Evolutionary conservation across 2,329 filamentous ascomycete genomes (phyloP), one percentile per base, ranked within the genome.

Genomic region (Lomentospora prolificans): DNA sequence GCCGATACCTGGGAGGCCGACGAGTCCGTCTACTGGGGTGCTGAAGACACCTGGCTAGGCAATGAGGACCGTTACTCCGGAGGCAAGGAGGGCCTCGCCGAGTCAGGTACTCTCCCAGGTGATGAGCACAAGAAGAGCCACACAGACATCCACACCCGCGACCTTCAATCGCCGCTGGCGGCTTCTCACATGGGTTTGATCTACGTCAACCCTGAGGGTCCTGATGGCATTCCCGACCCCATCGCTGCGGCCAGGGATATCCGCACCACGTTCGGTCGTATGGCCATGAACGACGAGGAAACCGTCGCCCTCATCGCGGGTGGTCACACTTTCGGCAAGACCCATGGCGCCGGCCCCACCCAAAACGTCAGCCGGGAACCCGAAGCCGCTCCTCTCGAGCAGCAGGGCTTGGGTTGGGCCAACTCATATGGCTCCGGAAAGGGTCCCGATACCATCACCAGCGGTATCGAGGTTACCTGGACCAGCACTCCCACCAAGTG

Each of bases 231-330:
- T 56, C 84, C 86, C 3, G 86, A 90, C 65, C 84, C 86, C 19
- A 69, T 84, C 41, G 84, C 84, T 12, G 78, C 87, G 1, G 87
- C 82, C 44, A 71, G 77, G 57, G 87, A 91, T 64, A 90, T 90
- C 65, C 85, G 86, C 60, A 78, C 75, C 57, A 89, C 87, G 17
- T 91, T 90, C 62, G 77, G 76, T 60, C 86, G 86, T 67, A 90
- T 91, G 87, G 87, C 83, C 59, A 90, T 91, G 87, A 82, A 88
- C 66, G 86, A 90, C 66, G 83, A 88, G 70, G 87, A 91, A 75
- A 91, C 87, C 0, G 87, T 88, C 55, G 87, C 87, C 12, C 73
- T 91, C 50, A 90, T 91, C 66, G 84, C 84, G 39, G 87, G 87
- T 65, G 87, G 87, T 39, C 87, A 91, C 75, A 78, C 82, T 25